Base-by-base conservation (phyloP, 371 early-diverging fungal species). In the Umbelopsis sp. region DNA sequence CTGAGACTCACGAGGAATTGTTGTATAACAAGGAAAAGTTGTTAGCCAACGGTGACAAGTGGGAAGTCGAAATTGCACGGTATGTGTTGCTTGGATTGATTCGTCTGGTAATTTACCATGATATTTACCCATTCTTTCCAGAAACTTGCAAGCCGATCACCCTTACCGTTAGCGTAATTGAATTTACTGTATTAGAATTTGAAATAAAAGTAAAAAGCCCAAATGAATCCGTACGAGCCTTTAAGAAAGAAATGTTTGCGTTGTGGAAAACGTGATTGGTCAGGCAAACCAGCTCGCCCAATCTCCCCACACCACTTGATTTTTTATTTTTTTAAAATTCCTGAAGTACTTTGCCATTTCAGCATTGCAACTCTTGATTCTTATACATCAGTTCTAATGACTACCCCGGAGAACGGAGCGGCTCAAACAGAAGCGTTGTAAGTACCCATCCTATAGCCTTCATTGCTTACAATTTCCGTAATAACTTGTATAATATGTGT, bases 11-110 rank as follows among this genome's bases (percentile, higher is more conserved):
- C 81, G 99, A 98, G 81, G 94, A 94, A 76, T 84, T 94, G 65
- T 82, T 98, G 69, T 97, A 98, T 84, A 98, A 97, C 88, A 98
- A 97, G 90, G 97, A 98, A 77, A 98, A 98, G 87, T 86, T 98
- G 25, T 83, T 98, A 74, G 91, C 94, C 50, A 98, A 98, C 76
- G 99, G 99, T 75, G 99, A 98, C 84, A 96, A 96, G 86, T 98
- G 99, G 97, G 99, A 98, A 82, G 91, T 89, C 45, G 92, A 92
- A 73, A 87, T 94, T 81, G 89, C 91, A 32, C 86, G 90, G 80
- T 84, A 86, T 72, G 38, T 41, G 51, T 32, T 14, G 53, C 50
- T 67, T 24, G 45, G 41, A 41, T 41, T 45, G 18, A n/a, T 3
- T 8, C 11, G 14, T 44, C 25, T 12, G 14, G 32, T 12, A 46